Evolutionary conservation across 805 yeast species (phyloP).

Genomic region (Ogataea trehaloabstinens): DNA sequence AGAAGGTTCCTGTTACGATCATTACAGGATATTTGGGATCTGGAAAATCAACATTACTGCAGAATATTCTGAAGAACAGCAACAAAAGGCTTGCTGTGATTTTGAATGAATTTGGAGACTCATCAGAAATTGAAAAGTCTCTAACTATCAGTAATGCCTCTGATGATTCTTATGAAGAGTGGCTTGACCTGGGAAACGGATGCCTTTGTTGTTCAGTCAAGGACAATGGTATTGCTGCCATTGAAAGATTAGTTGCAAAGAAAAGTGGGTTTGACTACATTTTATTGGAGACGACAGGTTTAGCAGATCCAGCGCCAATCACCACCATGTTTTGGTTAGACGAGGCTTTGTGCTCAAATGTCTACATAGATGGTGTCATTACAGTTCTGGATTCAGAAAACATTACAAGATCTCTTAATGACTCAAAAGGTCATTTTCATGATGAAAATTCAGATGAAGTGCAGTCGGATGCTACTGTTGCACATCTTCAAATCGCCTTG

Average conservation of each 20-base stretch:
- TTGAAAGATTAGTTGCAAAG: constrained; percentile 77
- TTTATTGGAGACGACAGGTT: constrained; percentile 90
- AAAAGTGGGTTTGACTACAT: constrained; percentile 78
- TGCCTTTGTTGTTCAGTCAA: constrained; percentile 96
- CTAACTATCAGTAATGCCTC: constrained; percentile 61
- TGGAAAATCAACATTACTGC: constrained; percentile 86
- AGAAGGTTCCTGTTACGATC: constrained; percentile 83
- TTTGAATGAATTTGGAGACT: constrained; percentile 88
- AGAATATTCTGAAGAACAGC: constrained; percentile 67
- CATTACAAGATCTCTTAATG: constrained; percentile 64
- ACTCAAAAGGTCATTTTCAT: constrained; percentile 70
- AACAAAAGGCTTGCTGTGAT: constrained; percentile 82
- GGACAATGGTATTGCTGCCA: constrained; percentile 92
- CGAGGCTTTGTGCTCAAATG: constrained; percentile 78
- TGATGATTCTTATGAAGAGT: constrained; percentile 68
- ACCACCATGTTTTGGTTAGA: constrained; percentile 98
- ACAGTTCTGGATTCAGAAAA: constrained; percentile 81
- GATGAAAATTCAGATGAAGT: constrained; percentile 30
- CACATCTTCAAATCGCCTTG: constrained; percentile 84
- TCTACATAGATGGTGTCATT: constrained; percentile 87
- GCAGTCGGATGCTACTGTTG: constrained; percentile 61
- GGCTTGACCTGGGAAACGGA: constrained; percentile 96
- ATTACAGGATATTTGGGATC: constrained; percentile 94
- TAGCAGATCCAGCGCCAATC: constrained; percentile 97
- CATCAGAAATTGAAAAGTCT: constrained; percentile 84